Evolutionary conservation across 2,329 filamentous ascomycete species (phyloP).

Genomic region (Hypoxylon sp.): DNA sequence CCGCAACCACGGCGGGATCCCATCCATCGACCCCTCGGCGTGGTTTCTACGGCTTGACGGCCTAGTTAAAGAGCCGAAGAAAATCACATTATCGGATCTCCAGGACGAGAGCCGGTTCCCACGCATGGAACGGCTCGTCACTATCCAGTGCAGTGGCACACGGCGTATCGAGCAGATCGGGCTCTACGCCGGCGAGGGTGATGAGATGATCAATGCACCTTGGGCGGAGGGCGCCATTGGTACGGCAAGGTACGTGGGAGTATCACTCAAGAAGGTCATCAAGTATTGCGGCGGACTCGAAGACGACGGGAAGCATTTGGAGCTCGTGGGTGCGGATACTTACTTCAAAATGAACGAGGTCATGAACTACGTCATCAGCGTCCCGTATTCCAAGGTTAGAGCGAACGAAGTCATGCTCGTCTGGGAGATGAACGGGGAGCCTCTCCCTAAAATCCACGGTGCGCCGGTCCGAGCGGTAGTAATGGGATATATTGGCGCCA

Average conservation of each 20-base stretch:
- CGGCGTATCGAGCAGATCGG: slow-evolving; percentile 78
- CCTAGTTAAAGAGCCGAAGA: slow-evolving; percentile 71
- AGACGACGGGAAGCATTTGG: slow-evolving; percentile 71
- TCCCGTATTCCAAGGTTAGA: slow-evolving; percentile 78
- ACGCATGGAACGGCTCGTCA: slow-evolving; percentile 70
- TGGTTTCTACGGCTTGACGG: slow-evolving; percentile 71
- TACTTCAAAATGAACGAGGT: slow-evolving; percentile 78
- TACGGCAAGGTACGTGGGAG: slow-evolving; percentile 73
- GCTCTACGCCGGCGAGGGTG: slow-evolving; percentile 76
- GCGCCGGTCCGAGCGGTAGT: slow-evolving; percentile 74
- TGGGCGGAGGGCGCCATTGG: slow-evolving; percentile 79
- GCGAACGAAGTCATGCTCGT: slow-evolving; percentile 76
- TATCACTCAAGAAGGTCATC: slow-evolving; percentile 78
- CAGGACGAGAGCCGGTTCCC: slow-evolving; percentile 73
- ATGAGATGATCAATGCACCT: slow-evolving; percentile 69
- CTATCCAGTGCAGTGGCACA: slow-evolving; percentile 78
- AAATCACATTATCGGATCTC: slow-evolving; percentile 71
- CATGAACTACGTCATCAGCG: slow-evolving; percentile 77
- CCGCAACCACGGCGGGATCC: slow-evolving; percentile 80
- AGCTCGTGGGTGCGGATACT: slow-evolving; percentile 79
- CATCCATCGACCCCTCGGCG: slow-evolving; percentile 71
- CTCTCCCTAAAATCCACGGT: slow-evolving; percentile 75
- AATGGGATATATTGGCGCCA: slow-evolving; percentile 76
- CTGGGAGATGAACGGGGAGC: slow-evolving; percentile 80
- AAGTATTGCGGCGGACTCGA: slow-evolving; percentile 76